A percentile compares a stretch with the other conserved stretches of the same genome.
Evolutionary conservation across 768 basidiomycete species (phyloP).

Genomic region (Dentipellis fragilis): DNA sequence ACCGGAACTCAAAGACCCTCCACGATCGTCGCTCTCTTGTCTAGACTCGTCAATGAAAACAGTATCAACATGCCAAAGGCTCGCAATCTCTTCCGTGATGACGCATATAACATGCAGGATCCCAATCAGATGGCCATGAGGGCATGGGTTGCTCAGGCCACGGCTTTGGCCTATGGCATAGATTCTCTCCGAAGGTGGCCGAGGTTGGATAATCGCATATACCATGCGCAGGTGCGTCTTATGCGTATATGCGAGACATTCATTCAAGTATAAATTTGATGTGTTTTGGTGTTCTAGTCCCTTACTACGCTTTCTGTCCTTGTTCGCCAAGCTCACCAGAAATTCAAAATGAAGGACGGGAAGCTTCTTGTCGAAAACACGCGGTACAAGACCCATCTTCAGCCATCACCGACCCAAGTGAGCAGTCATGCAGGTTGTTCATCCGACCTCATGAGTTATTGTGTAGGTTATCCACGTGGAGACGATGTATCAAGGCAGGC

Average conservation of each 20-base stretch:
- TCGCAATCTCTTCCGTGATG: background rate
- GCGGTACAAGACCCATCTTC: conserved; percentile 37
- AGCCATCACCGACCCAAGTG: conserved; percentile 29
- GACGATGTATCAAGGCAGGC: background rate
- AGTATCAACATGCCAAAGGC: background rate
- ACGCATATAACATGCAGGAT: background rate
- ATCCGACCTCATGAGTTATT: no score
- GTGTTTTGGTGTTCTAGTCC: no score
- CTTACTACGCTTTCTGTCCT: no score
- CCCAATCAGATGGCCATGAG: background rate
- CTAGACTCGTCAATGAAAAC: background rate
- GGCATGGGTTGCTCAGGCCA: background rate
- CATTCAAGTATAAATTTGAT: no score
- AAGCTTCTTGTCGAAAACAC: conserved; percentile 24
- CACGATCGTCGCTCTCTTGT: background rate
- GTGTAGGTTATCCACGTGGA: conserved; percentile 11
- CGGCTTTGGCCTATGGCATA: background rate
- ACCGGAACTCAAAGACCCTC: background rate
- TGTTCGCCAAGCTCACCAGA: conserved; percentile 16
- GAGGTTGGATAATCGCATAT: no score
- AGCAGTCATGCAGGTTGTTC: no score
- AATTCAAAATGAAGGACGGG: conserved; percentile 18
- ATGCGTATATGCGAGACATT: no score
- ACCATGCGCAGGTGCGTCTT: no score
- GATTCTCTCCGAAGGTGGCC: no score